Percentiles rank a stretch among this genome's conserved stretches.
phyloP scores from a whole-genome alignment of 2,329 filamentous ascomycete species.

The Coniochaeta sp. region DNA sequence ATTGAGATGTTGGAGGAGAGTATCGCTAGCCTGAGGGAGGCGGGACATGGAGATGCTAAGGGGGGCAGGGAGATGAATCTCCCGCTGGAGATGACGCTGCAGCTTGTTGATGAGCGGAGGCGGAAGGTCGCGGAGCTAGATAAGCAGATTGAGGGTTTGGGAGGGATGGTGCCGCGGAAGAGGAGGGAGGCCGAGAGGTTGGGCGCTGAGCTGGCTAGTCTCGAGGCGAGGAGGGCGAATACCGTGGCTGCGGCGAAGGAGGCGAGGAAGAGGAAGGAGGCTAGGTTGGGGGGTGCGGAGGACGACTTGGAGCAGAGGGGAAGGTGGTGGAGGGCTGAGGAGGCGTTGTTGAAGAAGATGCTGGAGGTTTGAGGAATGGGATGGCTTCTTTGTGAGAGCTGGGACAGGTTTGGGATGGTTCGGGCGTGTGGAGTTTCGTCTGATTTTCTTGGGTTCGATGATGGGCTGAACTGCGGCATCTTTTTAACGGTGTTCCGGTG shows the following conservation, averaged over 20 bases:
- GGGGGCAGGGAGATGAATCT: slow-evolving; percentile 38
- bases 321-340: slow-evolving; percentile 67
- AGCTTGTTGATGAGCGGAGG: slow-evolving; percentile 43
- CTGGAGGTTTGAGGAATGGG: slow-evolving; percentile 44
- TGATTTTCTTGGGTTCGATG: too few relatives aligned
- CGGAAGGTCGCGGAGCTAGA: slow-evolving; percentile 49
- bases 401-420: too few relatives aligned
- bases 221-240: slow-evolving; percentile 61
- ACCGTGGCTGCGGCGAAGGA: slow-evolving; percentile 64
- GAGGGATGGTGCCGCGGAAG: slow-evolving; percentile 57
- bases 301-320: slow-evolving; percentile 72
- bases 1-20: slow-evolving; percentile 40
- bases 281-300: slow-evolving; percentile 55
- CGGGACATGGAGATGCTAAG: slow-evolving; percentile 16
- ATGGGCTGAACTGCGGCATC: too few relatives aligned
- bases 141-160: slow-evolving; percentile 55
- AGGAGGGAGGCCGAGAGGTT: slow-evolving; percentile 60
- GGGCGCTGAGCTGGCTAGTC: slow-evolving; percentile 57
- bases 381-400: slow-evolving; percentile 4
- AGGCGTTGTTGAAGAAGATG: slow-evolving; percentile 55
- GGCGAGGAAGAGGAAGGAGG: slow-evolving; percentile 61
- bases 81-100: slow-evolving; percentile 49
- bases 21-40: slow-evolving; percentile 36
- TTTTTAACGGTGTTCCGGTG: too few relatives aligned
- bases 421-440: too few relatives aligned